Evolutionary conservation across 371 early-diverging fungal genomes (phyloP).

Genomic region (Mucor circinelloides): DNA sequence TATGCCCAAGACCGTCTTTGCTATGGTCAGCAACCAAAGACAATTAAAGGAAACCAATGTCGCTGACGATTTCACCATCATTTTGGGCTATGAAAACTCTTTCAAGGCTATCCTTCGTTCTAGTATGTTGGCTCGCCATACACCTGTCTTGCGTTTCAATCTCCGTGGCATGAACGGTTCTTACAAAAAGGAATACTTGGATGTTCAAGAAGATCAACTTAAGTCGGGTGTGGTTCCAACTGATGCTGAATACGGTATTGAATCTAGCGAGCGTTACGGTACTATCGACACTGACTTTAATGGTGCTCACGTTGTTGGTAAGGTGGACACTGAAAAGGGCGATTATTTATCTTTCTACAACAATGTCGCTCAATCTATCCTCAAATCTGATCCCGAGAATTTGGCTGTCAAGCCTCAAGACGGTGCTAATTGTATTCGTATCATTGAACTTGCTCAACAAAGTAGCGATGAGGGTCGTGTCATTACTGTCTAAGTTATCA

Average conservation of each 20-base stretch:
- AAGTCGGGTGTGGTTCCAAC: conserved; percentile 62
- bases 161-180: conserved; percentile 73
- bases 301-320: conserved; percentile 58
- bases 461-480: conserved; percentile 58
- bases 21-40: conserved; percentile 70
- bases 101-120: conserved; percentile 67
- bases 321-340: conserved; percentile 63
- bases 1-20: conserved; percentile 64
- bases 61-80: conserved; percentile 68
- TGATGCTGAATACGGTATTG: conserved; percentile 57
- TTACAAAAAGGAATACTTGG: conserved; percentile 68
- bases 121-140: conserved; percentile 70
- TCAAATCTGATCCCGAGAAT: conserved; percentile 38
- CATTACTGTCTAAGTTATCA: conserved; percentile 24
- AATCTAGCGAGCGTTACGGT: conserved; percentile 52
- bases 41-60: conserved; percentile 57
- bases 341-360: conserved; percentile 64
- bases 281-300: conserved; percentile 55
- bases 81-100: conserved; percentile 61
- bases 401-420: conserved; percentile 70
- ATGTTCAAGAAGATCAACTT: conserved; percentile 78
- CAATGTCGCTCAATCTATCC: conserved; percentile 67
- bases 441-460: conserved; percentile 73
- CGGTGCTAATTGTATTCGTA: conserved; percentile 66
- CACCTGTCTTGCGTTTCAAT: conserved; percentile 67